A percentile compares a stretch with the other conserved stretches of the same genome.
Evolutionary conservation across 768 basidiomycete genomes (phyloP).

Genomic region (Tricholoma terreum): DNA sequence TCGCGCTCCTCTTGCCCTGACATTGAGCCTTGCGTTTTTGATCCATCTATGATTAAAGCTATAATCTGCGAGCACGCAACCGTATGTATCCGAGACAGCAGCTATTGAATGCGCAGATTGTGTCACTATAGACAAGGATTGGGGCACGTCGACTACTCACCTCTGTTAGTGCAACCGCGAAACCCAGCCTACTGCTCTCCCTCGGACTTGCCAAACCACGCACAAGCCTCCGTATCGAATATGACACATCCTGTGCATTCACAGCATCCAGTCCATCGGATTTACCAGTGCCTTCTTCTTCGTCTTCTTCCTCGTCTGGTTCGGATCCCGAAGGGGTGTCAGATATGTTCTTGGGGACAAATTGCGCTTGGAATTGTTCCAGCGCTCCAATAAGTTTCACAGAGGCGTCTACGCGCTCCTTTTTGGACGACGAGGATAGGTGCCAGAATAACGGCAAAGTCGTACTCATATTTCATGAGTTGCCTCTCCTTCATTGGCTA

Average conservation of each 20-base stretch:
- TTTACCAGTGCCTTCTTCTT: slow-evolving; percentile 40
- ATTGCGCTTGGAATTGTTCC: slow-evolving; percentile 80
- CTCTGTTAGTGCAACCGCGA: slow-evolving; percentile 94
- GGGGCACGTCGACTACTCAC: slow-evolving; percentile 39
- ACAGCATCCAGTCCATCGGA: slow-evolving; percentile 55
- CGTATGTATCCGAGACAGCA: slow-evolving; percentile 74
- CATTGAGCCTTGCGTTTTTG: slow-evolving; percentile 72
- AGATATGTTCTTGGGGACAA: slow-evolving; percentile 40
- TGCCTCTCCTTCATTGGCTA: not conserved
- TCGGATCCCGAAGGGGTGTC: slow-evolving; percentile 35
- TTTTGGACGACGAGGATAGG: slow-evolving; percentile 76
- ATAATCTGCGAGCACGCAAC: slow-evolving; percentile 77
- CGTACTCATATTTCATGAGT: slow-evolving; percentile 58
- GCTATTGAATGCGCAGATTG: slow-evolving; percentile 38
- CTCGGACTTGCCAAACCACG: slow-evolving; percentile 88
- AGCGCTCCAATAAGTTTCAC: slow-evolving; percentile 78
- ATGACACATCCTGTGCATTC: slow-evolving; percentile 90
- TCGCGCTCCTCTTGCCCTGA: slow-evolving; percentile 93
- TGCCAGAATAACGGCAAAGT: slow-evolving; percentile 95
- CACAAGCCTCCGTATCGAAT: slow-evolving; percentile 83
- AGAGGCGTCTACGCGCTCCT: slow-evolving; percentile 80
- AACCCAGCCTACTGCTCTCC: slow-evolving; percentile 92
- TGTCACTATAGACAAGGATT: not conserved
- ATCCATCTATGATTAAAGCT: slow-evolving; percentile 67
- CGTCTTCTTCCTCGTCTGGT: slow-evolving; percentile 40